Evolutionary conservation across 2,329 filamentous ascomycete genomes (phyloP), one percentile per base, ranked within the genome.

Genomic region (Fusarium goolgardi): DNA sequence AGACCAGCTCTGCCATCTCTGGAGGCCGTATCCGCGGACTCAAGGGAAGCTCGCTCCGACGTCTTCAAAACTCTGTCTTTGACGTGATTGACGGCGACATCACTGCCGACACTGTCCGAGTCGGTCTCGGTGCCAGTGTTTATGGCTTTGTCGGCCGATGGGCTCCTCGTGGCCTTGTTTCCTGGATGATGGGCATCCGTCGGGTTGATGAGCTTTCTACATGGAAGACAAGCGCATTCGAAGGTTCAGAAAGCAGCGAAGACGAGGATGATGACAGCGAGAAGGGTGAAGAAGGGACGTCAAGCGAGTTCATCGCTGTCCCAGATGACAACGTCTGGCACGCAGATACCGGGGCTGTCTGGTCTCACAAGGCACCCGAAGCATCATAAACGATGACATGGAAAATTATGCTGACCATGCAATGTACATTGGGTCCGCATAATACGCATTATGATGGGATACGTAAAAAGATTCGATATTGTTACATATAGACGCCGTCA

Each of bases 141-240:
- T 98, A 98, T 78, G 91, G 92, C 39, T 84, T 97, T 31, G 91
- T 98, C 10, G 96, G 94, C 8, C 86, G 87, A 39, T 95, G 91
- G 87, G 85, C 91, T 25, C 95, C 96, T 2, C 84, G 87, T 21
- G 85, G 89, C 4, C 77, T 97, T 18, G 91, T 98, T n/a, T 90
- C 89, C 3, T 96, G 93, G 91, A 97, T 98, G 91, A 91, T 98
- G 87, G 94, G 94, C 13, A 86, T 94, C 59, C 84, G 89, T 63
- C 82, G 82, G 58, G 87, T 90, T 18, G 83, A 87, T 55, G 83
- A 88, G 76, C 78, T 88, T 46, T 83, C 82, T 49, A 77, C 82
- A 3, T 87, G 85, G 85, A 85, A 86, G 74, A 79, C 80, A 18
- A 80, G 76, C 68, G 79, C 78, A 7, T 78, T 77, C 45, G 78